Evolutionary conservation across 345 rosid species (phyloP).

Genomic region (Adansonia digitata): DNA sequence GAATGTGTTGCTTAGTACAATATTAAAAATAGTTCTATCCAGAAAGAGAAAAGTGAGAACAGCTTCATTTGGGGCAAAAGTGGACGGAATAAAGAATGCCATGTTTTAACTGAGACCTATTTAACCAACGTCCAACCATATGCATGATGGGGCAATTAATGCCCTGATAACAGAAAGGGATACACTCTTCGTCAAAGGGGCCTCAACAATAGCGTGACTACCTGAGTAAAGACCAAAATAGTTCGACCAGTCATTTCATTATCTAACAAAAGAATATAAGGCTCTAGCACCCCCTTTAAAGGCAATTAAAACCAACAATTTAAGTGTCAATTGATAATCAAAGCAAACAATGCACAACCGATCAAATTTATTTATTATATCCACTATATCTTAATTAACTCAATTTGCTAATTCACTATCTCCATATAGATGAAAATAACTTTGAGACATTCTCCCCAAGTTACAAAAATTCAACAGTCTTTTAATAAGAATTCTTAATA

Average conservation of each 20-base stretch:
- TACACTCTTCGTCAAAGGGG: not conserved
- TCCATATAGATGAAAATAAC: conserved; percentile 4
- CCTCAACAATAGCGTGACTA: not conserved
- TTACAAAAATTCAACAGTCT: not conserved
- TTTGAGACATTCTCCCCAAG: not conserved
- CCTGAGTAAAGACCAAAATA: conserved; percentile 9
- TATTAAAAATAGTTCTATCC: not conserved
- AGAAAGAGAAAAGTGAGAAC: not conserved
- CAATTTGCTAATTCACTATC: not conserved
- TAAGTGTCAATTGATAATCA: not conserved
- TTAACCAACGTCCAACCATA: conserved; percentile 1
- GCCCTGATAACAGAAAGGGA: not conserved
- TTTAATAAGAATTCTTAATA: conserved; percentile 1
- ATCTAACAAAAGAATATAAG: not conserved
- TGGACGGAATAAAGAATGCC: not conserved
- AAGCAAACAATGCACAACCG: not conserved
- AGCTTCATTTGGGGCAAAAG: not conserved
- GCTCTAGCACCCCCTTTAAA: not conserved
- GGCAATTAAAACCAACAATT: not conserved
- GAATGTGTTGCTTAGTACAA: not conserved
- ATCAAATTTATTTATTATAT: not conserved
- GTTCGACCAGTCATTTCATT: not conserved
- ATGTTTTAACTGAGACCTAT: not conserved
- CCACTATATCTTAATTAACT: conserved; percentile 1
- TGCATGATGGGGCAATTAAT: not conserved